Percentiles rank a stretch among this genome's conserved stretches.
phyloP scores from a whole-genome alignment of 208 protist genomes.

The Leishmania guyanensis region DNA sequence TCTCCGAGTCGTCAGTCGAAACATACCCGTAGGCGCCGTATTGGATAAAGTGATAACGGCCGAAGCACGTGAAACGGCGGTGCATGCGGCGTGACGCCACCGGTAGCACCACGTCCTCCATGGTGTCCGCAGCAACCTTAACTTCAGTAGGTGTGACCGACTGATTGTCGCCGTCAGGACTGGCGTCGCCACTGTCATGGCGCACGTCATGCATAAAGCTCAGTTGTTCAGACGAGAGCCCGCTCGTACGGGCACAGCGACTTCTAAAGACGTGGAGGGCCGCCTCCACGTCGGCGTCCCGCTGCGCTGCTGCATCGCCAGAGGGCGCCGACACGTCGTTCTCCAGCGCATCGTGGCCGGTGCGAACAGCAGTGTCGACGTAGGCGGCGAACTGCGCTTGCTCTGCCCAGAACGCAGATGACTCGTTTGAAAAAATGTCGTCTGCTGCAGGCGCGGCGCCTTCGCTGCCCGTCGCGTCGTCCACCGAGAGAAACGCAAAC shows the following conservation, averaged over 20 bases:
- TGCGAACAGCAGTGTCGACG: constrained; percentile 48
- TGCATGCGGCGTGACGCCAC: constrained; percentile 32
- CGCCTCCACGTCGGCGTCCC: constrained; percentile 31
- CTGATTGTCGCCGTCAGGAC: background rate
- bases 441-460: background rate
- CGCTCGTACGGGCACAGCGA: background rate
- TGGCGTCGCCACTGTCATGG: background rate
- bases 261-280: constrained; percentile 16
- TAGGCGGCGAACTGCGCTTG: constrained; percentile 32
- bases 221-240: background rate
- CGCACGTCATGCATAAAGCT: too few relatives aligned
- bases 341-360: constrained; percentile 37
- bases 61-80: constrained; percentile 70
- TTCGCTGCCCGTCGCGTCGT: background rate
- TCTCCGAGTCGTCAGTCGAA: constrained; percentile 63
- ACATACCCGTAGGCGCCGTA: constrained; percentile 54
- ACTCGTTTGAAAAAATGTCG: constrained; percentile 4
- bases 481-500: background rate
- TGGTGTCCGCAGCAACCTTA: constrained; percentile 4
- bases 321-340: constrained; percentile 16
- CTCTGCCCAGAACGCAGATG: background rate
- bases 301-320: background rate
- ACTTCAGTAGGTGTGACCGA: background rate
- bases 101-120: constrained; percentile 17
- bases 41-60: constrained; percentile 74